A percentile compares a stretch with the other conserved stretches of the same genome.
phyloP scores from a whole-genome alignment of 75 land plant species.

The Picea glauca region DNA sequence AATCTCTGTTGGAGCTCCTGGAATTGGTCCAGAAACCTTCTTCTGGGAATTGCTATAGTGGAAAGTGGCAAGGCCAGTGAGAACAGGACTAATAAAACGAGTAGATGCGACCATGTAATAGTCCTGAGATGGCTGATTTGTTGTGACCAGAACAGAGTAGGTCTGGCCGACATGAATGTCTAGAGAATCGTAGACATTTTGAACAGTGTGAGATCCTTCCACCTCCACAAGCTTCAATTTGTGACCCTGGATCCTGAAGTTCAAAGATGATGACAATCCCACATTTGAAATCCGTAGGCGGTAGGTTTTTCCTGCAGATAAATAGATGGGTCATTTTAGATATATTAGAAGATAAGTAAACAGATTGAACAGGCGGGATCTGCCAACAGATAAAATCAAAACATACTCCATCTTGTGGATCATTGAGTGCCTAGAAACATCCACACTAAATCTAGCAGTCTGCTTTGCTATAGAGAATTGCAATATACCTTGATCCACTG shows the following conservation, averaged over 20 bases:
- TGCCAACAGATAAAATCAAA: too few species aligned
- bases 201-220: conserved; percentile 84
- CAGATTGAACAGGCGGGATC: too few species aligned
- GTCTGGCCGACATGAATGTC: conserved; percentile 92
- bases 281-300: conserved; percentile 85
- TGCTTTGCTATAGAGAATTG: too few species aligned
- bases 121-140: conserved; percentile 63
- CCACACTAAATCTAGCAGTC: too few species aligned
- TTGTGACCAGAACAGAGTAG: conserved; percentile 77
- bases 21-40: conserved; percentile 52
- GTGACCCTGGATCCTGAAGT: conserved; percentile 90
- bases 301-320: conserved; percentile 48
- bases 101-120: conserved; percentile 84
- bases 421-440: too few species aligned
- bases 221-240: conserved; percentile 73
- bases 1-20: conserved; percentile 66
- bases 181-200: conserved; percentile 59
- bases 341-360: too few species aligned
- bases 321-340: too few species aligned
- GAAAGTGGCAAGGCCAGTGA: conserved; percentile 53
- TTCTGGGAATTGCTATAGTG: conserved; percentile 59
- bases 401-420: too few species aligned
- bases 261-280: conserved; percentile 63
- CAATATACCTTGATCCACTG: conserved; percentile 33
- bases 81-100: conserved; percentile 51